Percentiles rank a stretch among this genome's conserved stretches.
Conservation (phyloP, 1,284 basidiomycete species). For the Abortiporus biennis region DNA sequence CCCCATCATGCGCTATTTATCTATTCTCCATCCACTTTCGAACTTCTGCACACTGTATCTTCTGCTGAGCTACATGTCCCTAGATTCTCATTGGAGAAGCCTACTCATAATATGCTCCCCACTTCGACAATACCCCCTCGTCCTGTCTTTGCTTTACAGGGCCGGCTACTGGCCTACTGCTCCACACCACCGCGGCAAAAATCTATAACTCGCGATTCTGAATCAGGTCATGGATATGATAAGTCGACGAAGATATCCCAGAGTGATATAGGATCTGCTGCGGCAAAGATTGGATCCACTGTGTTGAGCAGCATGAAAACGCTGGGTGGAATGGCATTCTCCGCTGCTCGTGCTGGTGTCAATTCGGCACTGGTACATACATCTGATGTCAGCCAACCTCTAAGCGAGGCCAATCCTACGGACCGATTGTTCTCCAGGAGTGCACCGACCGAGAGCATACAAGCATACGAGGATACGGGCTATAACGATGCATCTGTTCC, state of each 20-base stretch:
- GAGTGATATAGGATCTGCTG: conserved; percentile 47
- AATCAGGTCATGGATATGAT: too few species aligned
- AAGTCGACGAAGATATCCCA: conserved; percentile 28
- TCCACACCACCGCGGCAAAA: conserved; percentile 31
- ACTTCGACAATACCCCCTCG: too few species aligned
- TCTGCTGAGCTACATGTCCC: too few species aligned
- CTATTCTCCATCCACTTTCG: too few species aligned
- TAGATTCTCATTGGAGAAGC: too few species aligned
- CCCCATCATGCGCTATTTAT: too few species aligned
- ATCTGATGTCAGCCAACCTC: neutral
- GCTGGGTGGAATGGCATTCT: conserved; percentile 57
- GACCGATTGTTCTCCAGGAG: conserved; percentile 54
- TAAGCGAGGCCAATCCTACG: conserved; percentile 12
- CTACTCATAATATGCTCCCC: too few species aligned
- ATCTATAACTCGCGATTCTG: conserved; percentile 10
- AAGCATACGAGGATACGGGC: conserved; percentile 1
- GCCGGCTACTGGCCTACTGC: conserved; percentile 59
- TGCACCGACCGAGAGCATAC: conserved; percentile 42
- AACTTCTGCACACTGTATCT: too few species aligned
- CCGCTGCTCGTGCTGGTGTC: conserved; percentile 33
- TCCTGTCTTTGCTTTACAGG: conserved; percentile 55
- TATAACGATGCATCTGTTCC: neutral
- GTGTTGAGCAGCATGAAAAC: conserved; percentile 60
- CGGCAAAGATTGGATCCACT: conserved; percentile 52
- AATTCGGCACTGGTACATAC: conserved; percentile 17